Conservation (phyloP, 2,329 filamentous ascomycete genomes). For the Raffaelea ambrosiae region DNA sequence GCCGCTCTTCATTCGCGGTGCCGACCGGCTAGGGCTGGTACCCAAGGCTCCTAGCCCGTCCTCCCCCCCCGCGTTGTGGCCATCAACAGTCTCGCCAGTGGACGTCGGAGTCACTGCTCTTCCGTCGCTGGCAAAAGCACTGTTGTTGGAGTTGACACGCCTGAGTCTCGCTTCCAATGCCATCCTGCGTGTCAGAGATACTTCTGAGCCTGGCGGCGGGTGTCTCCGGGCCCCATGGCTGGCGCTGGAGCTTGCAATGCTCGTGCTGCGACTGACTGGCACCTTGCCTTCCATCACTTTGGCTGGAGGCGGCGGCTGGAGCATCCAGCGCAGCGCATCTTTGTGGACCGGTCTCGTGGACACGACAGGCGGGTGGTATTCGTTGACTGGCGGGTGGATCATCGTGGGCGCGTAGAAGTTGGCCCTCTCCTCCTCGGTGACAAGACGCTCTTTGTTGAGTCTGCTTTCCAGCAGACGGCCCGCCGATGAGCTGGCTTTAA, state of each 20-base stretch:
- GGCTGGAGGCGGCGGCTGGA: slow-evolving; percentile 82
- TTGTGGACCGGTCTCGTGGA: slow-evolving; percentile 62
- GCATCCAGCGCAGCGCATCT: slow-evolving; percentile 79
- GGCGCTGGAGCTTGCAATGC: slow-evolving; percentile 43
- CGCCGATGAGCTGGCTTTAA: slow-evolving; percentile 48
- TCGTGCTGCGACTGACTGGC: slow-evolving; percentile 55
- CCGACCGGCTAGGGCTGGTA: not conserved
- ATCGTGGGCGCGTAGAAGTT: slow-evolving; percentile 48
- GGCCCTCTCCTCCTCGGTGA: slow-evolving; percentile 40
- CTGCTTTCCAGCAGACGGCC: slow-evolving; percentile 44
- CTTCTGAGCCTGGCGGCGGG: slow-evolving; percentile 5
- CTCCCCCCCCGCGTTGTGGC: slow-evolving; percentile 11
- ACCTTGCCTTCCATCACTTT: slow-evolving; percentile 87
- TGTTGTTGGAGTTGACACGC: slow-evolving; percentile 8
- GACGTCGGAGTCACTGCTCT: slow-evolving; percentile 2
- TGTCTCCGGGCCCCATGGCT: slow-evolving; percentile 20
- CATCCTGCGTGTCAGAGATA: slow-evolving; percentile 9
- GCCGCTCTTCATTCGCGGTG: slow-evolving; percentile 3
- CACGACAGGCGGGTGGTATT: slow-evolving; percentile 77
- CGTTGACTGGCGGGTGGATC: slow-evolving; percentile 68
- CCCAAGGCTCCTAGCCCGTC: slow-evolving; percentile 10
- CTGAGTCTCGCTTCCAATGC: slow-evolving; percentile 10
- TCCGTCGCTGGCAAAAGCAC: not conserved
- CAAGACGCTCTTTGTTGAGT: slow-evolving; percentile 35
- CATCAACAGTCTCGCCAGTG: slow-evolving; percentile 19